Evolutionary conservation across 2,329 filamentous ascomycete species (phyloP), one percentile per base, ranked within the genome.

Genomic region (Alternaria gansuensis): DNA sequence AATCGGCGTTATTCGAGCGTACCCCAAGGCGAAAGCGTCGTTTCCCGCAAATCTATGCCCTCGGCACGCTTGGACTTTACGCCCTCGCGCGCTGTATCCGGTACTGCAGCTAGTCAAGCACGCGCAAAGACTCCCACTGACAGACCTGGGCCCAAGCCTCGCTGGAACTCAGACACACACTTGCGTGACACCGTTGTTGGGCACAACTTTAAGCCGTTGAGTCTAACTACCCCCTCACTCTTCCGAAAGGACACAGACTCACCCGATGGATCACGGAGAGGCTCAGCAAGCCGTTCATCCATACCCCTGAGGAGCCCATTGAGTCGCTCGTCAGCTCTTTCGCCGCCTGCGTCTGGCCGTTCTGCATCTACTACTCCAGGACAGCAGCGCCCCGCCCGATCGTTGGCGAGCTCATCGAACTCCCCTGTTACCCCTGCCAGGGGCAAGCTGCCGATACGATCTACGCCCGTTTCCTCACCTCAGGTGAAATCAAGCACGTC

Each of bases 1-100:
- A 77, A 75, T 39, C 82, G 80, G 39, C 80, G 84, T 4, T 80
- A 80, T 50, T 85, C 82, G 7, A 82, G 80, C 52, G 63, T 84
- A 40, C 82, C 83, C 2, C 76, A 72, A 24, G 63, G 65, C 33
- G 64, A 66, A 3, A 64, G 54, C 40, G 65, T 54, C 34, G 51
- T 57, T 43, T 58, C 69, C 14, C 68, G 70, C 51, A 77, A 75
- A 57, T 57, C 60, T 53, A 13, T 44, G 50, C 36, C 36, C 4
- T 59, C 54, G 11, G 51, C 67, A 61, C 54, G 67, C 64, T 29
- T 69, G 58, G 37, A 66, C 67, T 49, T 63, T 33, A 58, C 65
- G 28, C 62, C 71, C 43, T 65, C 75, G 31, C 74, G 74, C 28
- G 62, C 63, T 10, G 65, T 66, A 58, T 60, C 65, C 11, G 59